phyloP scores from a whole-genome alignment of 495 filamentous ascomycete genomes.

The Hypoxylon fuscum region DNA sequence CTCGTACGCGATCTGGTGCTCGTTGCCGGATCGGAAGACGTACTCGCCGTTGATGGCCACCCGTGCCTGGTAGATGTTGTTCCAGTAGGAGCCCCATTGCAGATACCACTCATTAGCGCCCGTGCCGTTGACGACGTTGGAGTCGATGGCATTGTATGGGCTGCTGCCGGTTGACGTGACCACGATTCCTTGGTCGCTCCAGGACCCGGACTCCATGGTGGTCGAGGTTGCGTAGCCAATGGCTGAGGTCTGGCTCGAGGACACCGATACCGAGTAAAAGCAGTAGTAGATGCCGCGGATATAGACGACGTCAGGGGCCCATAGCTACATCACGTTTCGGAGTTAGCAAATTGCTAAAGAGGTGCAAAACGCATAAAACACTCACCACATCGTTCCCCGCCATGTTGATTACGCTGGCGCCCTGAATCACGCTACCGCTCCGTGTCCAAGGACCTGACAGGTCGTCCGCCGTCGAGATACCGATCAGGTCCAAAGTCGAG shows the following conservation, averaged over 20 bases:
- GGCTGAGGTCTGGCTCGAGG: slow-evolving; percentile 63
- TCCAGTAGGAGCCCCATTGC: slow-evolving; percentile 72
- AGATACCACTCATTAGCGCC: slow-evolving; percentile 55
- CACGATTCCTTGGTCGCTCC: slow-evolving; percentile 58
- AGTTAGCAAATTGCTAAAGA: slow-evolving; percentile 1
- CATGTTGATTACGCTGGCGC: slow-evolving; percentile 59
- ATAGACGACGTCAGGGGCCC: slow-evolving; percentile 70
- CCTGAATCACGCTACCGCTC: slow-evolving; percentile 60
- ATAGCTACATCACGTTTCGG: slow-evolving; percentile 16
- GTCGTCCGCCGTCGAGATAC: slow-evolving; percentile 59
- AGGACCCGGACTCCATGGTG: slow-evolving; percentile 64
- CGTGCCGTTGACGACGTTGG: slow-evolving; percentile 61
- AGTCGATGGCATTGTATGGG: slow-evolving; percentile 71
- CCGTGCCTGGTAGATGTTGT: slow-evolving; percentile 65
- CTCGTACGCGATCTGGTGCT: slow-evolving; percentile 63
- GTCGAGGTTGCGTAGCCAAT: slow-evolving; percentile 70
- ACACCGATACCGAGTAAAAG: slow-evolving; percentile 63
- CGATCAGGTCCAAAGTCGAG: slow-evolving; percentile 64
- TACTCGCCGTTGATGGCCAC: slow-evolving; percentile 48
- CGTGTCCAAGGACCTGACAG: slow-evolving; percentile 68
- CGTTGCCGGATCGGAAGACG: slow-evolving; percentile 49
- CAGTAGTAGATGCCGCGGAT: slow-evolving; percentile 60
- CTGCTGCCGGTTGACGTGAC: slow-evolving; percentile 47
- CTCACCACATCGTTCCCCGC: slow-evolving; percentile 61
- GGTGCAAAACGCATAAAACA: slow-evolving; percentile 46